Conservation (phyloP, 2,329 filamentous ascomycete species). For the Xylaria sp. region DNA sequence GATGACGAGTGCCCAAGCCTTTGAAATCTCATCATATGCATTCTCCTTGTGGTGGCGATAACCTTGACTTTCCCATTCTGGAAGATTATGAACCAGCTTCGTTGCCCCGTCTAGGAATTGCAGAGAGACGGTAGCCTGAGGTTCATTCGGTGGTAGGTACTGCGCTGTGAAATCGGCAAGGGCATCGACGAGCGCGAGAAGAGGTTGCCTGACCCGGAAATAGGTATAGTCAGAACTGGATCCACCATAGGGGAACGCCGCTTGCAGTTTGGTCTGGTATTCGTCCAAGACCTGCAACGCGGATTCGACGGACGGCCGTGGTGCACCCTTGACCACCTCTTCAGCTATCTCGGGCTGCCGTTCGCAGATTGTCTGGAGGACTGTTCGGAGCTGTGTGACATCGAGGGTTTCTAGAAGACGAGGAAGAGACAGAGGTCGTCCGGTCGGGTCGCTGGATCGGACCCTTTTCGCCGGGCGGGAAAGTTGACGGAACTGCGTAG, state of each 20-base stretch:
- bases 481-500: constrained; percentile 74
- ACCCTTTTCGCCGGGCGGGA: constrained; percentile 72
- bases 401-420: constrained; percentile 95
- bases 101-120: constrained; percentile 91
- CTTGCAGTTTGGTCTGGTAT: constrained; percentile 82
- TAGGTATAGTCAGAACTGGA: constrained; percentile 92
- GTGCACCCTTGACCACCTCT: constrained; percentile 85
- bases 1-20: constrained; percentile 91
- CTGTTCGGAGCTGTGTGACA: constrained; percentile 80
- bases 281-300: constrained; percentile 82
- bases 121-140: constrained; percentile 83
- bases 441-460: constrained; percentile 71
- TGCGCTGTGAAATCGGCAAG: constrained; percentile 94
- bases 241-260: constrained; percentile 86
- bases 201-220: constrained; percentile 85
- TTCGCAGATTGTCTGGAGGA: constrained; percentile 92
- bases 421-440: constrained; percentile 65
- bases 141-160: constrained; percentile 91
- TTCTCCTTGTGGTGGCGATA: constrained; percentile 94
- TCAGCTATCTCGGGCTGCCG: constrained; percentile 85
- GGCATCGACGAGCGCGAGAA: constrained; percentile 85
- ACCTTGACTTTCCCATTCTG: constrained; percentile 88
- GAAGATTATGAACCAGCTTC: constrained; percentile 86
- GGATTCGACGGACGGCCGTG: constrained; percentile 84
- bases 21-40: constrained; percentile 94